Base-by-base conservation (phyloP, 345 rosid genomes). In the Psidium guajava region DNA sequence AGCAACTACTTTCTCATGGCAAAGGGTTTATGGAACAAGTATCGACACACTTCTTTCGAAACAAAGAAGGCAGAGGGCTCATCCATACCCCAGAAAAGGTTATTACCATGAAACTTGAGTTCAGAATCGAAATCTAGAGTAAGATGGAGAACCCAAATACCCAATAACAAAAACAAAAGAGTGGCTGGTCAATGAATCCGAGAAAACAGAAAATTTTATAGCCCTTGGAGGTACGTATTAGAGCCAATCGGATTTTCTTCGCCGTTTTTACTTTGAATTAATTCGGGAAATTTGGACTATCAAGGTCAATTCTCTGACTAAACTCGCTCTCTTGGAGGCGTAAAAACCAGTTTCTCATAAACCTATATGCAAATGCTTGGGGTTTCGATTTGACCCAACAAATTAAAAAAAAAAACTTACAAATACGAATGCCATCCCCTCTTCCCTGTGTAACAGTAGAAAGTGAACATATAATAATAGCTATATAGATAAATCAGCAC, bases 371-470 rank as follows among this genome's bases (percentile, higher is more conserved):
- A n/a, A n/a, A n/a, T n/a, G n/a, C n/a, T n/a, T n/a, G n/a, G n/a
- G n/a, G 32, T 64, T 64, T 64, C 77, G 36, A 64, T 64, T 64
- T 10, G 54, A 40, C 16, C 16, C 6, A 55, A 74, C 27, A 64
- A 47, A 83, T 54, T 44, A 32, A 84, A 80, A 36, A 61, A 89
- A 87, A n/a, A n/a, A n/a, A n/a, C 98, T 94, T 92, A 97, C 99
- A 97, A 40, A 97, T 83, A 84, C 98, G 98, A 90, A 97, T 96
- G 49, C 99, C 98, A 87, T 93, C 89, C 82, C 98, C 99, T 27
- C 95, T 64, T 86, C 91, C 96, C 99, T 97, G 96, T 92, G 87
- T 15, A 40, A 56, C 81, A 57, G 40, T 4, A 85, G 44, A 58
- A 22, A 44, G 50, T 20, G n/a, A 47, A 57, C 14, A 58, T 64